Conservation (phyloP, 2,329 filamentous ascomycete genomes). For the Trichoderma guizhouense region DNA sequence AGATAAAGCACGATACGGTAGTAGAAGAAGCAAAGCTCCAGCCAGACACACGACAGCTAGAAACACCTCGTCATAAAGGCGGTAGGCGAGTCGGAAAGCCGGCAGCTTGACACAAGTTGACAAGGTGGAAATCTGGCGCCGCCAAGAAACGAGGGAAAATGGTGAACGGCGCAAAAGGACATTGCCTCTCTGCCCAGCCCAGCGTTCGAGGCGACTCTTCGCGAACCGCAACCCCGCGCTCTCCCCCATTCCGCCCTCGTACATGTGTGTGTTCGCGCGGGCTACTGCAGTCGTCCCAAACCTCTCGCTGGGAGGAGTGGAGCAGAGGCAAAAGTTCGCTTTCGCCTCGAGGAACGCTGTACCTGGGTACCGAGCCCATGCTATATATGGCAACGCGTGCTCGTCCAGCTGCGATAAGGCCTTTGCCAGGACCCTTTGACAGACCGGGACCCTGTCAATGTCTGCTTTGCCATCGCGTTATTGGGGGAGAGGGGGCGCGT, state of each 20-base stretch:
- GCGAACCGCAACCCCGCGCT: constrained; percentile 6
- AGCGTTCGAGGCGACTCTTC: background rate
- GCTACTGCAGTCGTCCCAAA: background rate
- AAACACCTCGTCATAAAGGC: background rate
- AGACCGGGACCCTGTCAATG: background rate
- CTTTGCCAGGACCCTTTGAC: constrained; percentile 5
- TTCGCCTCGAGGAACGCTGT: background rate
- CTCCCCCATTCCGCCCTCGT: background rate
- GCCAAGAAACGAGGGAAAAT: background rate
- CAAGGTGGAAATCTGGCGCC: background rate
- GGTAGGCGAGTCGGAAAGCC: background rate
- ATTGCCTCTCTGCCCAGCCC: background rate
- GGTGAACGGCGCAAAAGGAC: background rate
- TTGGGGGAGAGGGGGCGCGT: background rate
- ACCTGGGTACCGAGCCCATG: background rate
- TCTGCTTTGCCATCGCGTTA: background rate
- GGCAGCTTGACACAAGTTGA: background rate
- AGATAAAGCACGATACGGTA: background rate
- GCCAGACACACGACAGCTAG: background rate
- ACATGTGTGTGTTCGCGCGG: background rate
- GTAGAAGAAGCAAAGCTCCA: background rate
- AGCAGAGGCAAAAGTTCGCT: constrained; percentile 15
- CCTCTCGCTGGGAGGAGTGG: background rate
- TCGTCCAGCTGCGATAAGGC: constrained; percentile 5
- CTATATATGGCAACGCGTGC: constrained; percentile 2